phyloP scores from a whole-genome alignment of 2,329 filamentous ascomycete genomes.

The Beauveria bassiana region DNA sequence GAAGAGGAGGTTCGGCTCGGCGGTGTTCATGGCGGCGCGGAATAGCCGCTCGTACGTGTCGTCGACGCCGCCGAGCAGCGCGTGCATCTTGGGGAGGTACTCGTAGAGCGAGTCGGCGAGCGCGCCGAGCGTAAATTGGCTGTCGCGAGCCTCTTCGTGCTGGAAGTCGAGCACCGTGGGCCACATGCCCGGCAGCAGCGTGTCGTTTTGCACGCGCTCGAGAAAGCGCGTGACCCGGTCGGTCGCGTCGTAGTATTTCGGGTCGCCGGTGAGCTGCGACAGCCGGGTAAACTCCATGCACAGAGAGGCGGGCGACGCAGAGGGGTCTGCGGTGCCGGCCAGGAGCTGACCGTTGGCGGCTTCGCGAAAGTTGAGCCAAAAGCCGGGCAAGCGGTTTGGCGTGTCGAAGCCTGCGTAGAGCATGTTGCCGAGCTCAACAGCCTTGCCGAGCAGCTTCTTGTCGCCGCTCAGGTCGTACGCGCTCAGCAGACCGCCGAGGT shows the following conservation, averaged over 20 bases:
- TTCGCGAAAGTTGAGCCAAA: slow-evolving; percentile 34
- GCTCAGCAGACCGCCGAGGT: slow-evolving; percentile 57
- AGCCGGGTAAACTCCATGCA: slow-evolving; percentile 55
- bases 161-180: slow-evolving; percentile 45
- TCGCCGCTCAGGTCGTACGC: slow-evolving; percentile 59
- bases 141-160: slow-evolving; percentile 23
- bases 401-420: slow-evolving; percentile 59
- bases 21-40: slow-evolving; percentile 43
- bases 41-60: slow-evolving; percentile 31
- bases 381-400: slow-evolving; percentile 52
- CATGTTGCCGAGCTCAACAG: slow-evolving; percentile 52
- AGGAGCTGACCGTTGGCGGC: slow-evolving; percentile 29
- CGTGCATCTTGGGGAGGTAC: slow-evolving; percentile 59
- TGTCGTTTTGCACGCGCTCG: slow-evolving; percentile 42
- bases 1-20: slow-evolving; percentile 55
- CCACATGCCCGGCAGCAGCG: slow-evolving; percentile 54
- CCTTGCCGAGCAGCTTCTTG: slow-evolving; percentile 48
- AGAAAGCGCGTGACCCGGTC: slow-evolving; percentile 49
- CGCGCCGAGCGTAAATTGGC: slow-evolving; percentile 37
- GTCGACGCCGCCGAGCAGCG: slow-evolving; percentile 54
- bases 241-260: slow-evolving; percentile 53
- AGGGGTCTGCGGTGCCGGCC: slow-evolving; percentile 22
- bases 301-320: slow-evolving; percentile 43
- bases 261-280: slow-evolving; percentile 51
- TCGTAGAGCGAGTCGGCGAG: slow-evolving; percentile 52